A percentile compares a stretch with the other conserved stretches of the same genome.
These are phyloP conservation scores for Gryganskiella cystojenkinii DNA, from an alignment of 192 early-diverging fungal species.

Conservation along the genomic window DNA sequence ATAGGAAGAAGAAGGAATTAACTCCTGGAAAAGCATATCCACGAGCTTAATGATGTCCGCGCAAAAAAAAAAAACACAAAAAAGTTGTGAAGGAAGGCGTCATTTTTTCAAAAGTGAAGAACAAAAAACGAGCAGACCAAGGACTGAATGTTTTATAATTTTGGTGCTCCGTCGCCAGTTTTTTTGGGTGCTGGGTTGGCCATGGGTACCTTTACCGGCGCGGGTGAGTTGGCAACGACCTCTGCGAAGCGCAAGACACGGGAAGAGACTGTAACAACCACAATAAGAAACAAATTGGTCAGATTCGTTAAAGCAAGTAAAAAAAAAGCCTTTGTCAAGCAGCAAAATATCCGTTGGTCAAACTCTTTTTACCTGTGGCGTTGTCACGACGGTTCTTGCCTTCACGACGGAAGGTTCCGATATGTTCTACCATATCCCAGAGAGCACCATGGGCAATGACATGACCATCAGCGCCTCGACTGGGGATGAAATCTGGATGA, in stretches of 20 bases:
- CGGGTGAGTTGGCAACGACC: slow-evolving; percentile 57
- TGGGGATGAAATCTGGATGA: slow-evolving; percentile 58
- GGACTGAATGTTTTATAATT: slow-evolving; percentile 35
- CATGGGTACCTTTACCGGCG: slow-evolving; percentile 50
- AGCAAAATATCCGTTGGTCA: too few relatives aligned
- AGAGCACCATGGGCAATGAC: slow-evolving; percentile 68
- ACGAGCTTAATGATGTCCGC: too few relatives aligned
- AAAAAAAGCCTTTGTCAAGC: not conserved
- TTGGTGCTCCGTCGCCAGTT: slow-evolving; percentile 41
- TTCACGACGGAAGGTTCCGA: slow-evolving; percentile 82
- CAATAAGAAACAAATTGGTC: not conserved
- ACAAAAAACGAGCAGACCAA: slow-evolving; percentile 1
- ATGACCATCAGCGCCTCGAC: slow-evolving; percentile 54
- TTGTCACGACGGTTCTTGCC: slow-evolving; percentile 90
- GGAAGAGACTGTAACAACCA: slow-evolving; percentile 56
- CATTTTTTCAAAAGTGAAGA: slow-evolving; percentile 9
- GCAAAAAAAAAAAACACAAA: not conserved
- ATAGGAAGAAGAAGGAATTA: too few relatives aligned
- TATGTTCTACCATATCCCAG: slow-evolving; percentile 85
- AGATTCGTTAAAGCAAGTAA: not conserved
- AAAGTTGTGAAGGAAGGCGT: slow-evolving; percentile 8
- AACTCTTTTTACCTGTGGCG: slow-evolving; percentile 64
- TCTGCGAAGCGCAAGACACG: slow-evolving; percentile 66
- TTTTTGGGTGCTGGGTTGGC: slow-evolving; percentile 43
- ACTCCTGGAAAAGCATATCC: too few relatives aligned